Percentiles rank a stretch among this genome's conserved stretches.
Conservation (phyloP, 805 yeast species). For the Clavispora carvajalis region DNA sequence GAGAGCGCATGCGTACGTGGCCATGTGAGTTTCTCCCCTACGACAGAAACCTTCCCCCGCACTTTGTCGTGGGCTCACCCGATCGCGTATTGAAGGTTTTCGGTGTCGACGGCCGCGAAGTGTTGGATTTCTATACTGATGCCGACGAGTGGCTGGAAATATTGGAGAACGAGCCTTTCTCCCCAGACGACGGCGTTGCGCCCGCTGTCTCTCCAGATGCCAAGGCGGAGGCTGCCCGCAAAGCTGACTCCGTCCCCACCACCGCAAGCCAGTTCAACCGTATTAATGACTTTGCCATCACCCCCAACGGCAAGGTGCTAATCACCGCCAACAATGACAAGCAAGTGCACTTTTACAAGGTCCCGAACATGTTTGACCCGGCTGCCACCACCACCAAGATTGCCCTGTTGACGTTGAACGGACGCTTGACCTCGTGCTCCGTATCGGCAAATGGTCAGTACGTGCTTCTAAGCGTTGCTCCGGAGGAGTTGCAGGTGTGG, state of each 20-base stretch:
- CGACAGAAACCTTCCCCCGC: slow-evolving; percentile 21
- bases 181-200: slow-evolving; percentile 1
- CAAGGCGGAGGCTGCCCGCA: neutral
- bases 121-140: slow-evolving; percentile 40
- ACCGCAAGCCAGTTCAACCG: slow-evolving; percentile 33
- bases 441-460: slow-evolving; percentile 50
- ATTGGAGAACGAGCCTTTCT: slow-evolving; percentile 2
- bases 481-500: slow-evolving; percentile 81
- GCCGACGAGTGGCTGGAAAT: slow-evolving; percentile 21
- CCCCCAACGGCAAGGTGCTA: slow-evolving; percentile 57
- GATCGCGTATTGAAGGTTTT: slow-evolving; percentile 51
- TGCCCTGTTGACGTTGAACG: slow-evolving; percentile 47
- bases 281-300: slow-evolving; percentile 63
- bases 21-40: slow-evolving; percentile 65
- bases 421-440: slow-evolving; percentile 60
- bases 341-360: slow-evolving; percentile 55
- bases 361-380: slow-evolving; percentile 32
- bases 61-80: slow-evolving; percentile 70
- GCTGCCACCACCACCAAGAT: slow-evolving; percentile 32
- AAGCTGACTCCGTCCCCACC: neutral
- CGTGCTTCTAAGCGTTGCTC: slow-evolving; percentile 58
- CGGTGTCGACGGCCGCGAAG: slow-evolving; percentile 33
- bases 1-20: slow-evolving; percentile 36
- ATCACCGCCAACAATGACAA: slow-evolving; percentile 62
- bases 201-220: neutral